These are phyloP conservation scores for Besnoitia besnoiti DNA, from an alignment of 169 alveolate species.

Conservation along the genomic window DNA sequence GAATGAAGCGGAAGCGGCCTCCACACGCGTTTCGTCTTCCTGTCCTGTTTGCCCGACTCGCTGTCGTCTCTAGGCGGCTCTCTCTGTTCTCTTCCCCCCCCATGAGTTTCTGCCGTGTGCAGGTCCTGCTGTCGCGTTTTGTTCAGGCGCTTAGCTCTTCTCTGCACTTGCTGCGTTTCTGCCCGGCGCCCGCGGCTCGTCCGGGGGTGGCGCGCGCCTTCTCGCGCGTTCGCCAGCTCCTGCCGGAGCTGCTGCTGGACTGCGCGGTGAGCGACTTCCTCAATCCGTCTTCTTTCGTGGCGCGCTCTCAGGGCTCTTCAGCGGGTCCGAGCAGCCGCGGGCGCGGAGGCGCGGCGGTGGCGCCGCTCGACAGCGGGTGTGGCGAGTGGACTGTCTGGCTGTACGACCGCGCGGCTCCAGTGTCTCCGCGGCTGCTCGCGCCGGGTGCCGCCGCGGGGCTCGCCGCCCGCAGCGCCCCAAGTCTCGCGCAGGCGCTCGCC, in stretches of 20 bases:
- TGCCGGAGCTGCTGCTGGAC: neutral
- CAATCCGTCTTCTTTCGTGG: neutral
- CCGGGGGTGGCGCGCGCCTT: neutral
- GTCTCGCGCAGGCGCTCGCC: neutral
- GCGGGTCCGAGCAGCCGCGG: neutral
- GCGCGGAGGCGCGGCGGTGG: neutral
- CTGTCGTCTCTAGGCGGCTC: no score
- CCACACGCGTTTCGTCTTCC: neutral
- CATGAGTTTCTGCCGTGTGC: neutral
- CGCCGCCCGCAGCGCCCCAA: neutral
- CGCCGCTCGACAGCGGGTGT: constrained; percentile 22
- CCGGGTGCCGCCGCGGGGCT: constrained; percentile 15
- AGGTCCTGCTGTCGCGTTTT: neutral
- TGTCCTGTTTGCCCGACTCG: no score
- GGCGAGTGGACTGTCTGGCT: constrained; percentile 39
- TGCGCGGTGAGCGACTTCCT: constrained; percentile 7
- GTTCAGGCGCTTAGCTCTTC: neutral
- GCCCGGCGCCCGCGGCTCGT: neutral
- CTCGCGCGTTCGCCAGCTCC: neutral
- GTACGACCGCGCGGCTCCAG: neutral
- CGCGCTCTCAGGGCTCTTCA: neutral
- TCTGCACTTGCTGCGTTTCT: neutral
- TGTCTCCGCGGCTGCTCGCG: neutral
- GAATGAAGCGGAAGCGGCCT: no score
- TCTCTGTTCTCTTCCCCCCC: neutral